Evolutionary conservation across 495 filamentous ascomycete species (phyloP), one percentile per base, ranked within the genome.

Genomic region (Lasiosphaeris hirsuta): DNA sequence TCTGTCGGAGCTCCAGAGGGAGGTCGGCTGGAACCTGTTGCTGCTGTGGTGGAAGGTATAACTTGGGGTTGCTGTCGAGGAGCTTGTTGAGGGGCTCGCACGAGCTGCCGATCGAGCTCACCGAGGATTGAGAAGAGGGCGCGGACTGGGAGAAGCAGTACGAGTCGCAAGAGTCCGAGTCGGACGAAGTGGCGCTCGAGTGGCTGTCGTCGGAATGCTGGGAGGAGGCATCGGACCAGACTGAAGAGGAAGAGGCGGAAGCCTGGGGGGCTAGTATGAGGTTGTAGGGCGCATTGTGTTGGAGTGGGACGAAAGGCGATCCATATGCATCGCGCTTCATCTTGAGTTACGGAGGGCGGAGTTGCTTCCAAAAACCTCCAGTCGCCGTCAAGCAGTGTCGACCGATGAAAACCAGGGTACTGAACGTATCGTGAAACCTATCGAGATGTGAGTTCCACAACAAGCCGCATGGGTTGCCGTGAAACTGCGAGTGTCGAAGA

Each of bases 181-280:
- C 73, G 60, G 66, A 76, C 5, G 68, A 62, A 9, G 70, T 61
- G 35, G 61, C 65, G 40, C 74, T 57, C 58, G 64, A 59, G 60
- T 57, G 59, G 55, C 65, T 58, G 52, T 74, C 61, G 82, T 78
- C 70, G 44, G 68, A 79, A 66, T 85, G 61, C 39, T 69, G 85
- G 51, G 78, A 83, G 42, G 78, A 83, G 68, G 83, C 81, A 67
- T 90, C 79, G 51, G 91, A 95, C 78, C 90, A 94, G 62, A 92
- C 81, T 5, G 90, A 91, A 53, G 86, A 81, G 42, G 83, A 83
- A 33, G 89, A 90, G 18, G 88, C 86, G 35, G 88, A 88, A 66
- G 86, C 80, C 58, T 84, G 86, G 47, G 87, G 86, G 68, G 85
- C 81, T 74, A 87, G 72, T n/a, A 83, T 84, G 45, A 81, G 80